phyloP scores from a whole-genome alignment of 2,329 filamentous ascomycete species.

The Colletotrichum destructivum region DNA sequence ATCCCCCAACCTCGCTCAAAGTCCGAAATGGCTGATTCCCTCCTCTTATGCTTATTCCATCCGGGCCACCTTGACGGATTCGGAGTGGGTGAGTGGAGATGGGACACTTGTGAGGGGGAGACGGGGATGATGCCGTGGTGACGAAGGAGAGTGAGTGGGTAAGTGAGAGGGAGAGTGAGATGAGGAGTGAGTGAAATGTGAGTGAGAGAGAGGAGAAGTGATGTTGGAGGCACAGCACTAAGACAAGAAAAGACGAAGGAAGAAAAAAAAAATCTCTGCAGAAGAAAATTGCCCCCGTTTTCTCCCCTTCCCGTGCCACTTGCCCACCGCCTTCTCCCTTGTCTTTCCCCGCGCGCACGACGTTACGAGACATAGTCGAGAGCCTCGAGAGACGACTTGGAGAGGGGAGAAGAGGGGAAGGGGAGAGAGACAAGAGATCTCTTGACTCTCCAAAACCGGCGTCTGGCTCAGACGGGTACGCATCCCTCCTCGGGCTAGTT shows the following conservation, averaged over 20 bases:
- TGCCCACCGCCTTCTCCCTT: background rate
- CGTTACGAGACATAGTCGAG: too few species aligned
- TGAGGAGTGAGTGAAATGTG: background rate
- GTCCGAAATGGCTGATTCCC: constrained; percentile 1
- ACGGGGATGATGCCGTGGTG: constrained; percentile 3
- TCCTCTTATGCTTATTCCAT: constrained; percentile 26
- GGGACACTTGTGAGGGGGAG: background rate
- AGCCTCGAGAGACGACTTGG: too few species aligned
- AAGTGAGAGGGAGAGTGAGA: background rate
- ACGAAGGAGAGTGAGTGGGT: background rate
- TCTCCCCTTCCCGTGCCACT: background rate
- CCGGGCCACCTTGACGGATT: background rate
- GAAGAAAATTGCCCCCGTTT: background rate
- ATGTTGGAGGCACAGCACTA: background rate
- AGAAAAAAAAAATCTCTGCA: background rate
- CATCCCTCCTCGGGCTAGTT: background rate
- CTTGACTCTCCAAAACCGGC: background rate
- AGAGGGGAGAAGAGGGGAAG: too few species aligned
- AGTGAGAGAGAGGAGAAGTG: background rate
- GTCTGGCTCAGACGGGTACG: background rate
- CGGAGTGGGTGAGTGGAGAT: constrained; percentile 5
- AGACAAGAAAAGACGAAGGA: too few species aligned
- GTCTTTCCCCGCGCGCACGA: background rate
- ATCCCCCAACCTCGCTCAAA: background rate
- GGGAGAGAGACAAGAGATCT: too few species aligned